Base-by-base conservation (phyloP, 2,329 filamentous ascomycete species). In the Trichoderma sp. region DNA sequence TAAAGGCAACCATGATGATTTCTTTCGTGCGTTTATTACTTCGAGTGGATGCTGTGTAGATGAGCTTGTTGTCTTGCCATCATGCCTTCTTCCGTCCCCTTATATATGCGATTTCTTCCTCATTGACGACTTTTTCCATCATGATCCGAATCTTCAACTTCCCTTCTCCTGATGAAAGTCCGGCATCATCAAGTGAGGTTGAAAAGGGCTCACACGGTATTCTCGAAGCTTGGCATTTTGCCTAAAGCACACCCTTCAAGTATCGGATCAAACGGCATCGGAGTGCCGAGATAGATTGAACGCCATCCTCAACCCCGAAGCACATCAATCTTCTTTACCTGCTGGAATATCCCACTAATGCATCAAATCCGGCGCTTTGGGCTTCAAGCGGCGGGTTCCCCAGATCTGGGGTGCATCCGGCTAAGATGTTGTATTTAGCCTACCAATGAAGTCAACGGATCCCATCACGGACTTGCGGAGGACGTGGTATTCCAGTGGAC, bases 331-430 rank as follows among this genome's bases (percentile, higher is more conserved):
- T 15, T 26, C 12, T 15, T 6, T 19, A 15, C 7, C 30, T 51
- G n/a, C 15, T 41, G 26, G 34, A 14, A 9, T 6, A 47, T 48
- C 51, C 21, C 17, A 43, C 5, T 21, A 43, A 28, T n/a, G 51
- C 50, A 7, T 44, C n/a, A 48, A 48, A 50, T 12, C 26, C 12
- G 61, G 61, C 52, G 41, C 44, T 43, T 57, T 14, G 61, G 54
- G 7, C 43, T 39, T 48, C 44, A 50, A 21, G 21, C 30, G 52
- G 28, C 30, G 41, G 9, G 52, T 52, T 48, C 61, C 61, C 51
- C 44, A 64, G 61, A 64, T 64, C 61, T 28, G 52, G 52, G 61
- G 51, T 64, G 43, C 48, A 48, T 50, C 52, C 61, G 61, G 30
- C 19, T 57, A 64, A 57, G 52, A 24, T 57, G 51, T 28, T 4